Evolutionary conservation across 371 early-diverging fungal species (phyloP).

Genomic region (Encephalitozoon cuniculi): DNA sequence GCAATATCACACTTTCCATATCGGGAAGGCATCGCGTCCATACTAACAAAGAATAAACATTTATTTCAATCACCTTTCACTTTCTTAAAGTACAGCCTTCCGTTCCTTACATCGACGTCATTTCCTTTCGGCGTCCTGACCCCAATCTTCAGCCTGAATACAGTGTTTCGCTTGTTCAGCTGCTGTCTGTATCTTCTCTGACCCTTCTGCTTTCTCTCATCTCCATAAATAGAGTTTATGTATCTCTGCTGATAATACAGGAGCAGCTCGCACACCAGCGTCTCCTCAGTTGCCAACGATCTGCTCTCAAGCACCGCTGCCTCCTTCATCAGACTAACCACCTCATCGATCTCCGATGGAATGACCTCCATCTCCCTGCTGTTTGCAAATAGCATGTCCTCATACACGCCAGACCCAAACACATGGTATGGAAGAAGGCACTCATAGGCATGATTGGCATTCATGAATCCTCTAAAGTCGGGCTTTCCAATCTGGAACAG

Average conservation of each 20-base stretch:
- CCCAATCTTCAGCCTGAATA: conserved; percentile 15
- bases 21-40: background rate
- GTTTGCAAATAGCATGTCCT: conserved; percentile 51
- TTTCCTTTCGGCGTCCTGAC: background rate
- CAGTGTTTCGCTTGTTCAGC: conserved; percentile 14
- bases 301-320: background rate
- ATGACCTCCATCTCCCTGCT: background rate
- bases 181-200: background rate
- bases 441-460: conserved; percentile 55
- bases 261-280: conserved; percentile 13
- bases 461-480: conserved; percentile 47
- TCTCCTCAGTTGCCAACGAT: background rate
- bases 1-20: background rate
- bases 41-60: background rate
- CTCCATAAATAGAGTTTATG: background rate
- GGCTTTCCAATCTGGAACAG: conserved; percentile 51
- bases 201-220: background rate
- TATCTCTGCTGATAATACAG: conserved; percentile 20
- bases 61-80: background rate
- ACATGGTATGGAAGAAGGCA: conserved; percentile 58
- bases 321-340: background rate
- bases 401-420: conserved; percentile 44
- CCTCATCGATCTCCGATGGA: background rate
- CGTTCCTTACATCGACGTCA: background rate
- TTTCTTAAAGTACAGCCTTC: conserved; percentile 6